phyloP scores from a whole-genome alignment of 169 alveolate species.

The Plasmodium billcollinsi region DNA sequence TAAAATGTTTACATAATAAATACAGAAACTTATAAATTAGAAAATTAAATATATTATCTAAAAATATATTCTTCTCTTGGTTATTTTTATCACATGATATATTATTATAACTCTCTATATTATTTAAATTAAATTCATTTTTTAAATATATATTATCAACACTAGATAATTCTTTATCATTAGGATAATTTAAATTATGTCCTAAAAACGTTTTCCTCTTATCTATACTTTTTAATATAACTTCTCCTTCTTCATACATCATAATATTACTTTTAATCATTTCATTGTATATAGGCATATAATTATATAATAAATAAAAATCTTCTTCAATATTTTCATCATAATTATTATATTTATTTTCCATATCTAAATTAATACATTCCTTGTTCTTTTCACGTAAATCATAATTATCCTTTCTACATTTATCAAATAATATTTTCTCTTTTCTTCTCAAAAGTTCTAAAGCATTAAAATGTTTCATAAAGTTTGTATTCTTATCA shows the following conservation, averaged over 20 bases:
- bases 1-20: constrained; percentile 48
- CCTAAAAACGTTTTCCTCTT: not conserved
- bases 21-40: constrained; percentile 43
- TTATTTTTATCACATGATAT: constrained; percentile 2
- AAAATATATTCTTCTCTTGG: constrained; percentile 35
- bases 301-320: constrained; percentile 47
- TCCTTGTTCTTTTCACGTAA: too few relatives aligned
- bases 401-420: not conserved
- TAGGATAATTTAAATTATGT: not conserved
- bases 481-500: not conserved
- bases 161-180: not conserved
- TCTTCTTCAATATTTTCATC: constrained; percentile 21
- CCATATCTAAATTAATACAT: not conserved
- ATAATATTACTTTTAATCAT: constrained; percentile 10
- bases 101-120: not conserved
- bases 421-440: constrained; percentile 18
- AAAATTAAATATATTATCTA: constrained; percentile 69
- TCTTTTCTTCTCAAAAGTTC: constrained; percentile 16
- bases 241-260: constrained; percentile 4
- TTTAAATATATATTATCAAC: not conserved
- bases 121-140: not conserved
- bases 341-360: not conserved
- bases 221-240: not conserved
- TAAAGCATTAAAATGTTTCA: not conserved
- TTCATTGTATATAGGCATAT: constrained; percentile 72